phyloP scores from a whole-genome alignment of 1,284 basidiomycete species.

The Fomitiporia mediterranea region DNA sequence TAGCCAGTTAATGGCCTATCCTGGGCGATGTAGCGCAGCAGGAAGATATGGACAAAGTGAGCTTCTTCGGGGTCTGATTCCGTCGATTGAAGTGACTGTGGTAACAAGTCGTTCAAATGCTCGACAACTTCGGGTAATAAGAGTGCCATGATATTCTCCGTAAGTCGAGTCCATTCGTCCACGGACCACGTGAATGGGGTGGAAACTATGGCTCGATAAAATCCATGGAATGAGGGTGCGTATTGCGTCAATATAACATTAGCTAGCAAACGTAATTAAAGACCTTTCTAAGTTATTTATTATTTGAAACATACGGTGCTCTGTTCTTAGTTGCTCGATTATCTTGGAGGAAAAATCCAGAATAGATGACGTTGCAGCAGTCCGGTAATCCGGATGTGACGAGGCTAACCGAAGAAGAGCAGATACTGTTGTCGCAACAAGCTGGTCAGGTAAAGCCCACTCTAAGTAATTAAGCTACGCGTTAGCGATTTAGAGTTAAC shows the following conservation, averaged over 20 bases:
- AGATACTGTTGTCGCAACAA: conserved; percentile 71
- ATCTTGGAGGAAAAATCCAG: conserved; percentile 55
- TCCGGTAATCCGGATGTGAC: conserved; percentile 43
- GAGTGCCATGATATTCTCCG: conserved; percentile 48
- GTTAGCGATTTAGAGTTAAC: not conserved
- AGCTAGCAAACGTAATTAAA: conserved; percentile 38
- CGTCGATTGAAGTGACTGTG: conserved; percentile 54
- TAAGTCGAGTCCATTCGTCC: conserved; percentile 60
- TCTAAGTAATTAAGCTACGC: conserved; percentile 37
- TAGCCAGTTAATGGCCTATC: conserved; percentile 82
- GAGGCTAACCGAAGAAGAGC: conserved; percentile 67
- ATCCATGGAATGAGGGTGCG: conserved; percentile 80
- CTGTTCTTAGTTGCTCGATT: conserved; percentile 49
- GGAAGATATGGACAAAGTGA: conserved; percentile 63
- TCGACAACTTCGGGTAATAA: conserved; percentile 61
- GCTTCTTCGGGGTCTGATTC: conserved; percentile 48
- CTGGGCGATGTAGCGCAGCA: conserved; percentile 70
- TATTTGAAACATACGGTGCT: conserved; percentile 43
- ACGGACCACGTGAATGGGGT: conserved; percentile 72
- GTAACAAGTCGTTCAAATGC: conserved; percentile 60
- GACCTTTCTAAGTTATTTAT: conserved; percentile 4
- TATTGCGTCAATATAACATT: conserved; percentile 69
- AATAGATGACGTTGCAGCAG: conserved; percentile 50
- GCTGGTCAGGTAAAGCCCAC: conserved; percentile 78
- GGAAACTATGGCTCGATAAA: conserved; percentile 81